Base-by-base conservation (phyloP, 1,284 basidiomycete genomes). In the Pascua guehoae region DNA sequence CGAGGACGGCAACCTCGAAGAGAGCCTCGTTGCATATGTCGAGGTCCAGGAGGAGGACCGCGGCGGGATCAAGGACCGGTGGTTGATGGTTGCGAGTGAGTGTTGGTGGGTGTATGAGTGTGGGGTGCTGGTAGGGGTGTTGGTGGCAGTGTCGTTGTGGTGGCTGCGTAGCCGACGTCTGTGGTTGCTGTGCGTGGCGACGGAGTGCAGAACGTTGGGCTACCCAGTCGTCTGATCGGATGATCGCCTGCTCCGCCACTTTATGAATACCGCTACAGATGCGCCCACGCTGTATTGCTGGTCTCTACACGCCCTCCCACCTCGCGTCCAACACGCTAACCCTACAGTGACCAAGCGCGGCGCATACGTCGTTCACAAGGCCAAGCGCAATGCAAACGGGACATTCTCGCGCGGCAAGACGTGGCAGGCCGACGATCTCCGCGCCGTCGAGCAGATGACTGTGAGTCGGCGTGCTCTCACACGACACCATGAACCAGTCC, bases 401-500 rank as follows among this genome's bases (percentile, higher is more conserved):
- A 86, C 89, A 0, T 98, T 96, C 79, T 97, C 93, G 17, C 91
- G 97, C 54, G 96, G 96, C 18, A 99, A 99, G 81, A 93, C 94
- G 10, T 99, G 96, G 96, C 84, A 82, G 62, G 76, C 98, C 44
- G 78, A 85, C 48, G 91, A 95, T 71, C 82, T 98, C 63, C 82
- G 88, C 54, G 85, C 80, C 39, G 74, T 98, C 47, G 87, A 93
- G 63, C 86, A 94, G 45, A 65, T 85, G 40, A 82, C 82, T 67
- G 92, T 92, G 72, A 71, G 86, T 81, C 24, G 24, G 24, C 4
- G 24, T 32, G 24, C 24, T 53, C 32, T 24, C 18, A 24, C 24
- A 12, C 9, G 32, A 42, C 37, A 32, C 32, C 42, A 8, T 14
- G 24, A 32, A 16, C n/a, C 17, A 56, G 18, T 48, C 42, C 2